phyloP scores from a whole-genome alignment of 345 rosid species.

The Mangifera indica region DNA sequence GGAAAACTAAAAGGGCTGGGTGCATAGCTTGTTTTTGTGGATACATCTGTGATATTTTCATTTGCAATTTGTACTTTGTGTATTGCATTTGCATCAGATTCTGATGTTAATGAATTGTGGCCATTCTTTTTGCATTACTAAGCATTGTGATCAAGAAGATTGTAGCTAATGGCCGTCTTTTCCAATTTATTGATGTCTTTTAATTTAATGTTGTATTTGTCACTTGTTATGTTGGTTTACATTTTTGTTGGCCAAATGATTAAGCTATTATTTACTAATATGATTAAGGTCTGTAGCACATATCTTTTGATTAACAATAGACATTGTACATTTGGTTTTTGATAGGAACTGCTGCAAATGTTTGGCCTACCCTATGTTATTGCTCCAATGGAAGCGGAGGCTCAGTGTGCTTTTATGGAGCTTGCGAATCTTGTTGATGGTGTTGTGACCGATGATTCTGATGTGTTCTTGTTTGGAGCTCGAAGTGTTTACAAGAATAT shows the following conservation, averaged over 20 bases:
- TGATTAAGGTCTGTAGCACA: neutral
- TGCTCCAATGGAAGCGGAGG: conserved; percentile 99
- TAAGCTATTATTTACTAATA: neutral
- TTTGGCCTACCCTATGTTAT: conserved; percentile 96
- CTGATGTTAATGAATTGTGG: neutral
- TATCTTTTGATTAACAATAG: conserved; percentile 1
- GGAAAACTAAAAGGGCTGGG: neutral
- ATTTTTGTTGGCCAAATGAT: neutral
- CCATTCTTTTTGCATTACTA: neutral
- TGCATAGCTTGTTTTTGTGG: neutral
- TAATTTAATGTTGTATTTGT: neutral
- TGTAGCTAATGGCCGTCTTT: neutral
- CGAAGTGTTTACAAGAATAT: conserved; percentile 89
- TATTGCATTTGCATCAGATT: neutral
- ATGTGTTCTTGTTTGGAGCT: conserved; percentile 91
- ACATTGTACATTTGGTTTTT: conserved; percentile 6
- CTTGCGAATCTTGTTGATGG: conserved; percentile 86
- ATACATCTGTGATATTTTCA: neutral
- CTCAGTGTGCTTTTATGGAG: conserved; percentile 95
- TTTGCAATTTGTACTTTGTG: neutral
- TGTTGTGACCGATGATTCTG: conserved; percentile 94
- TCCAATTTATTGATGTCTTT: neutral
- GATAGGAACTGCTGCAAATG: conserved; percentile 91
- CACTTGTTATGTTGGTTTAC: too few relatives aligned
- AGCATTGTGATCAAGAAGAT: neutral